Percentiles rank a stretch among this genome's conserved stretches.
These are phyloP conservation scores for Penicillium sumatraense DNA, from an alignment of 2,329 filamentous ascomycete genomes.

Conservation along the genomic window DNA sequence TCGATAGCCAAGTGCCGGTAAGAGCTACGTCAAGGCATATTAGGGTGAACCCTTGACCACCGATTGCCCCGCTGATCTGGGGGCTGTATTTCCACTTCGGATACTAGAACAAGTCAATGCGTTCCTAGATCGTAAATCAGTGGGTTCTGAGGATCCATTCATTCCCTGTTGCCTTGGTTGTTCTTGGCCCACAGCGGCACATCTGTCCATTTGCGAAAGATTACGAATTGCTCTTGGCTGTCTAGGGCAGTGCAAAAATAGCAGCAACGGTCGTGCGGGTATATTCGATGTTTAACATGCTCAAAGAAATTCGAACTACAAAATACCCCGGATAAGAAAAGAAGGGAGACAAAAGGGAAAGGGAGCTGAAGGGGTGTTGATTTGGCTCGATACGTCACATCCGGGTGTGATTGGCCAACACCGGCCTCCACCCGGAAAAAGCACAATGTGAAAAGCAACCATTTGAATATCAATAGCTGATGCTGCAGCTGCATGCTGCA, in stretches of 20 bases:
- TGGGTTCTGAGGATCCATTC: not conserved
- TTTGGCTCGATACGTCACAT: not conserved
- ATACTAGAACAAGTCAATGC: not conserved
- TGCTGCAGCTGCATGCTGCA: no score
- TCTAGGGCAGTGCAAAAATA: not conserved
- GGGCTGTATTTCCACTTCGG: not conserved
- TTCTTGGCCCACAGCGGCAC: not conserved
- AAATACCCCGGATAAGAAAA: not conserved
- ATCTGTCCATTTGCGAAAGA: not conserved
- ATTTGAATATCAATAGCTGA: no score
- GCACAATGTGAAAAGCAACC: not conserved
- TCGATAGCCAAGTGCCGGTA: not conserved
- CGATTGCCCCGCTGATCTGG: not conserved
- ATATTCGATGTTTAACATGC: not conserved
- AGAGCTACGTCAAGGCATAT: not conserved
- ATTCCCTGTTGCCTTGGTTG: not conserved
- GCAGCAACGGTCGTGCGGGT: not conserved
- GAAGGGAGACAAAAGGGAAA: not conserved
- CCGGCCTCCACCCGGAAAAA: not conserved
- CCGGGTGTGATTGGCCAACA: not conserved
- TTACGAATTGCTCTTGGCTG: constrained; percentile 3
- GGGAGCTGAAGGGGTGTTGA: not conserved
- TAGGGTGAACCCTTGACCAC: not conserved
- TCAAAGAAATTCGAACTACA: no score
- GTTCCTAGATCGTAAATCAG: not conserved